phyloP scores from a whole-genome alignment of 1,284 basidiomycete species.

The Melampsora larici-populina region DNA sequence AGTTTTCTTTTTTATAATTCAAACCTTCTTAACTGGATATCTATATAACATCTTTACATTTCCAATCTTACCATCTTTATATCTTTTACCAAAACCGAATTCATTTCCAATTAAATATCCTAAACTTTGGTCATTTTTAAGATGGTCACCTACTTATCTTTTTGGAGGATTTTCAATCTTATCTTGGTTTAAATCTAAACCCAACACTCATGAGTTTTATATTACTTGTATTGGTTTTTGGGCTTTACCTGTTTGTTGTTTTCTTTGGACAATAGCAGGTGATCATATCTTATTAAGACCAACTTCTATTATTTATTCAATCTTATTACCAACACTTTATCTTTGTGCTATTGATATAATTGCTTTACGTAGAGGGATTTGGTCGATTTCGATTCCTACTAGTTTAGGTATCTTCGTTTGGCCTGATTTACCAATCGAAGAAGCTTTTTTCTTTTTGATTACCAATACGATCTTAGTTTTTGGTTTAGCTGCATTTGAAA shows the following conservation, averaged over 20 bases:
- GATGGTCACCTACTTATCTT: conserved; percentile 21
- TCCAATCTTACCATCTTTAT: conserved; percentile 28
- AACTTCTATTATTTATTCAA: conserved; percentile 19
- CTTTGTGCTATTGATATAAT: conserved; percentile 19
- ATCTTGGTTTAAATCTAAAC: conserved; percentile 7
- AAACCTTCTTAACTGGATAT: conserved; percentile 26
- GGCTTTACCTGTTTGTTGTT: conserved; percentile 18
- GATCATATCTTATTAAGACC: conserved; percentile 37
- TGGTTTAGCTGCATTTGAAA: conserved; percentile 51
- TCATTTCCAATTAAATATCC: background rate
- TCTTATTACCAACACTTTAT: conserved; percentile 31
- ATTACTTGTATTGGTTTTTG: conserved; percentile 26
- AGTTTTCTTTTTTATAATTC: conserved; percentile 41
- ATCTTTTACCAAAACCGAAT: conserved; percentile 15
- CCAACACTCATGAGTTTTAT: conserved; percentile 15
- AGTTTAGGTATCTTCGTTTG: too few relatives aligned
- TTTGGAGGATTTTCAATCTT: background rate
- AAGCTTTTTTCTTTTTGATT: conserved; percentile 51
- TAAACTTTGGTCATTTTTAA: conserved; percentile 3
- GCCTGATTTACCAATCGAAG: conserved; percentile 51
- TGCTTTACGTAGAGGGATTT: conserved; percentile 24
- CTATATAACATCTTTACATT: conserved; percentile 30
- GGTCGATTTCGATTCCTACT: conserved; percentile 43
- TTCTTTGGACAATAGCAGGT: conserved; percentile 33
- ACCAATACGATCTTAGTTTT: conserved; percentile 51